phyloP scores from a whole-genome alignment of 768 basidiomycete species.

The Leucosporidium yakuticum region DNA sequence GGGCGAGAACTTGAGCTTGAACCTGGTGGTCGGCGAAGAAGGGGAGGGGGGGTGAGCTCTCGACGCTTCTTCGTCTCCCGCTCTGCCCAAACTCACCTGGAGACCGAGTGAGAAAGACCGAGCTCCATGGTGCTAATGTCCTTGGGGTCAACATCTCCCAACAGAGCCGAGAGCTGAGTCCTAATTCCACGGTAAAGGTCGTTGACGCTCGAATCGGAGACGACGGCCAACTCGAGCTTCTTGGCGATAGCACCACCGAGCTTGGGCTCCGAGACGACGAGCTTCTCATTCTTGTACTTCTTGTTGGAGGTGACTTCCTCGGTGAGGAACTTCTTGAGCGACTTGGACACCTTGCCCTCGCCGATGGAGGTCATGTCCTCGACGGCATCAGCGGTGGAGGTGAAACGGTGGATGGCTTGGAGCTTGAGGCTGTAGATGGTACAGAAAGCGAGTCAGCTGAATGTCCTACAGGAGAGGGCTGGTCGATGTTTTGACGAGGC shows the following conservation, averaged over 20 bases:
- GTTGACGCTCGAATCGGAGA: slow-evolving; percentile 54
- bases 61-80: background rate
- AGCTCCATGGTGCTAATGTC: slow-evolving; percentile 74
- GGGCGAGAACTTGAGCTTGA: slow-evolving; percentile 98
- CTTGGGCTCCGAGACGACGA: slow-evolving; percentile 79
- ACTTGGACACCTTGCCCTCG: slow-evolving; percentile 86
- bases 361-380: slow-evolving; percentile 93
- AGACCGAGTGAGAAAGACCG: slow-evolving; percentile 93
- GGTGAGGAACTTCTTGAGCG: slow-evolving; percentile 84
- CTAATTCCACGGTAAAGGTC: slow-evolving; percentile 97
- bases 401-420: slow-evolving; percentile 91
- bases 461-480: background rate
- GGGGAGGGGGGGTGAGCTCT: too few relatives aligned
- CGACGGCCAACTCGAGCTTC: slow-evolving; percentile 84
- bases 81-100: slow-evolving; percentile 54
- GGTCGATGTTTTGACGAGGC: background rate
- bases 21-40: slow-evolving; percentile 52
- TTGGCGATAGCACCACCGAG: slow-evolving; percentile 84
- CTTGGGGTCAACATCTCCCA: slow-evolving; percentile 85
- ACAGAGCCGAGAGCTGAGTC: slow-evolving; percentile 71
- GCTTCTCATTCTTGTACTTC: slow-evolving; percentile 69
- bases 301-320: slow-evolving; percentile 62
- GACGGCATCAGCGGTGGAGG: slow-evolving; percentile 90
- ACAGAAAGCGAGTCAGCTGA: background rate
- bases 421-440: slow-evolving; percentile 65